Evolutionary conservation across 2,329 filamentous ascomycete species (phyloP).

Genomic region (Trichoderma atrobrunneum): DNA sequence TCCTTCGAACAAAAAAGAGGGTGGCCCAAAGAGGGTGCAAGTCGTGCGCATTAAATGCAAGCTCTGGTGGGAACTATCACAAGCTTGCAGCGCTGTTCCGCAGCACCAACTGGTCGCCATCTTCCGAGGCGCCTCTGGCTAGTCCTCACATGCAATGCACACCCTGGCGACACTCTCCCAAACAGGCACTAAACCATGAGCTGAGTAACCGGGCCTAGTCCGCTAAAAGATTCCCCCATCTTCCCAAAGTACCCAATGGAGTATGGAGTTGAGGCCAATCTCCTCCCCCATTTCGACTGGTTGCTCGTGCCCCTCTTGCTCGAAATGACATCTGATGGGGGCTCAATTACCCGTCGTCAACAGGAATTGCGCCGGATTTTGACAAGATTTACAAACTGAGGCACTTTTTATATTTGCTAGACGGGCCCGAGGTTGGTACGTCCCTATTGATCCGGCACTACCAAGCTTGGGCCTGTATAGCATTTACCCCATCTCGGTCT

Average conservation of each 20-base stretch:
- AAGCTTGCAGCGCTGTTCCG: neutral
- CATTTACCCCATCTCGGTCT: neutral
- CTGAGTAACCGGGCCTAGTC: neutral
- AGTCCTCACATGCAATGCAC: neutral
- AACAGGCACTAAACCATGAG: neutral
- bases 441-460: neutral
- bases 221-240: neutral
- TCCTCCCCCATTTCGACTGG: neutral
- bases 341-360: neutral
- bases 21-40: neutral
- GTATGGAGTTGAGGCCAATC: too few relatives aligned
- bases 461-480: neutral
- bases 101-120: neutral
- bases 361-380: neutral
- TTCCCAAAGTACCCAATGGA: neutral
- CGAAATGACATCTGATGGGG: neutral
- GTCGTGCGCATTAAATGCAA: slow-evolving; percentile 11
- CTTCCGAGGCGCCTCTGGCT: slow-evolving; percentile 1
- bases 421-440: neutral
- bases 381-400: neutral
- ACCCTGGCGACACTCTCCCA: neutral
- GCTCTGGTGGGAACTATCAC: slow-evolving; percentile 14
- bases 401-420: neutral
- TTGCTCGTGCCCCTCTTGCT: neutral
- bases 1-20: neutral